These are phyloP conservation scores for Calcarisporium arbuscula DNA, from an alignment of 2,329 filamentous ascomycete species.

Conservation along the genomic window DNA sequence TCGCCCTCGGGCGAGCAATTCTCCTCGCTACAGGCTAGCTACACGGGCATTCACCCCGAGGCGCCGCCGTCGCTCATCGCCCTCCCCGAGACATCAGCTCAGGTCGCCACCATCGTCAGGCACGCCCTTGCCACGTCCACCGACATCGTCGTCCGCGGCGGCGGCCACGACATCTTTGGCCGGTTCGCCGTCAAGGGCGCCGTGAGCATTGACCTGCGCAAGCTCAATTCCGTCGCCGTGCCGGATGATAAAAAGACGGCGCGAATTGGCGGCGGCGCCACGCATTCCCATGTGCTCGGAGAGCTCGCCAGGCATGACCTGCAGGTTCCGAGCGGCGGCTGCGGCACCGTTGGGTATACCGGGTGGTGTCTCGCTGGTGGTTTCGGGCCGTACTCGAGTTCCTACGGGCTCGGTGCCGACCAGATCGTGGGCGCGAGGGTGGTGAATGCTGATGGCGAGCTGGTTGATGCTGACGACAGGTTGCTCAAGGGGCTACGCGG, in stretches of 20 bases:
- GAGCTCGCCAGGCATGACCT: constrained; percentile 22
- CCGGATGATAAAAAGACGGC: constrained; percentile 20
- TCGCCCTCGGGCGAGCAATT: not conserved
- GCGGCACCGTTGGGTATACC: constrained; percentile 23
- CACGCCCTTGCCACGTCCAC: not conserved
- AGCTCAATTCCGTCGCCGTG: constrained; percentile 23
- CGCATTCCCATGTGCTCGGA: constrained; percentile 14
- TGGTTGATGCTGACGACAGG: constrained; percentile 28
- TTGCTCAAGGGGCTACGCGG: constrained; percentile 32
- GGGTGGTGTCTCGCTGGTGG: constrained; percentile 29
- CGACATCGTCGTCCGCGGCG: constrained; percentile 18
- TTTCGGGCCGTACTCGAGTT: constrained; percentile 23
- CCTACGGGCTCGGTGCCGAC: constrained; percentile 28
- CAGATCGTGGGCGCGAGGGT: constrained; percentile 31
- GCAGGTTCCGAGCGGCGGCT: constrained; percentile 18
- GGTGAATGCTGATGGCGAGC: constrained; percentile 27
- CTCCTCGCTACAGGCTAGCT: not conserved
- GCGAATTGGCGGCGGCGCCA: constrained; percentile 26
- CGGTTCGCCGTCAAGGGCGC: constrained; percentile 22
- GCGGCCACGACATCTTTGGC: constrained; percentile 29
- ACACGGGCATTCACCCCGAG: not conserved
- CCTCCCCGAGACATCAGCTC: not conserved
- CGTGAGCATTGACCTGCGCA: constrained; percentile 31
- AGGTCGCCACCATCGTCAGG: not conserved
- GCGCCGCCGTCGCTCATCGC: not conserved